Evolutionary conservation across 768 basidiomycete species (phyloP).

Genomic region (Mycena floridula): DNA sequence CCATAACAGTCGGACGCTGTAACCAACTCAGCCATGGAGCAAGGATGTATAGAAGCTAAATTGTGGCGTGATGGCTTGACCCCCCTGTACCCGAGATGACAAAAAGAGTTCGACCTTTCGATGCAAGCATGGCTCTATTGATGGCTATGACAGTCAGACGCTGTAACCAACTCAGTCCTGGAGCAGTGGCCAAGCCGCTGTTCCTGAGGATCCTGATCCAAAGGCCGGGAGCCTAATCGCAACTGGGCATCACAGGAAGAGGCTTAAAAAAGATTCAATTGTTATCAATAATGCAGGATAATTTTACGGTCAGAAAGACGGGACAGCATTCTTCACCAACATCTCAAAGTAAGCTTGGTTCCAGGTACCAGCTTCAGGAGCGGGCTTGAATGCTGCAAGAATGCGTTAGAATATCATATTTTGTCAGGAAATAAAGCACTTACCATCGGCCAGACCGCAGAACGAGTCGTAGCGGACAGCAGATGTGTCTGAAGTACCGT

Average conservation of each 20-base stretch:
- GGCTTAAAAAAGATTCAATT: no score
- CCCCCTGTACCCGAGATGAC: no score
- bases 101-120: no score
- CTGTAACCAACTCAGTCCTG: slow-evolving; percentile 76
- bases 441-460: slow-evolving; percentile 42
- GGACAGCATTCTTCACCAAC: slow-evolving; percentile 21
- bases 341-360: slow-evolving; percentile 26
- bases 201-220: no score
- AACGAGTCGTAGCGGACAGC: slow-evolving; percentile 46
- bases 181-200: no score
- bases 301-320: slow-evolving; percentile 16
- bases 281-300: no score
- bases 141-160: slow-evolving; percentile 73
- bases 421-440: slow-evolving; percentile 18
- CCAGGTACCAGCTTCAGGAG: slow-evolving; percentile 37
- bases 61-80: no score
- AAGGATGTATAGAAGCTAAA: no score
- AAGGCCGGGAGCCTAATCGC: no score
- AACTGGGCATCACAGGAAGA: no score
- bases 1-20: slow-evolving; percentile 58
- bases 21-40: slow-evolving; percentile 57
- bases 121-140: no score
- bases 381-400: slow-evolving; percentile 9
- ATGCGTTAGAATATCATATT: not conserved
- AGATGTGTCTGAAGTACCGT: slow-evolving; percentile 53